Base-by-base conservation (phyloP, 441 rosid genomes). In the Bocquillonia castaneifolia region DNA sequence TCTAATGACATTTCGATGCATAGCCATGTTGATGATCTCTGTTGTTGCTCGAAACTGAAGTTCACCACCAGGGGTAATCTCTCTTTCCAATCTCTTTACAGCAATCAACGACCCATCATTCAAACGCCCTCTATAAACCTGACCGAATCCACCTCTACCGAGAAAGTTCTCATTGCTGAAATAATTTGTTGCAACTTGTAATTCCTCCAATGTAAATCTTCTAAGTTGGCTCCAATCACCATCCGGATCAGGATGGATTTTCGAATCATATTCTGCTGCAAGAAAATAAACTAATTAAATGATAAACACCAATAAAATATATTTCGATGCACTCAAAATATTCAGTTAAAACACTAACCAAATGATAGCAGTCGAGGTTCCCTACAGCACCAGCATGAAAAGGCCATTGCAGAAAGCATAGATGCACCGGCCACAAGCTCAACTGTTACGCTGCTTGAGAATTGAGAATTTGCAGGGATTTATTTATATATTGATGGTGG, bases 21-120 rank as follows among this genome's bases (percentile, higher is more conserved):
- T 89, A 45, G 95, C 98, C 98, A 92, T 88, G 78, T 92, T 90
- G 71, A 92, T 88, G 93, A 92, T 90, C 74, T 92, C 96, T 0
- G 87, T 91, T 75, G 88, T 90, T 39, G 93, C 88, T 72, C 90
- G 98, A 82, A 92, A 92, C 77, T 92, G 98, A 74, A 92, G 69
- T 65, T 92, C 96, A 28, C 96, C 98, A 5, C 98, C 95, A 6
- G 90, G 95, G 1, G 96, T 88, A 26, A 90, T 86, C 82, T 90
- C 96, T 68, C 85, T 93, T 71, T 92, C 86, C 57, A 92, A 85
- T 76, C 95, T 81, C 74, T 92, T 92, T n/a, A 92, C 98, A 15
- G 98, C 98, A 31, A 92, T 95, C 58, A 92, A 79, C n/a, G 98
- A 75, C 10, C 98, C 96, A 50, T 92, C 98, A 7, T 93, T 89